Evolutionary conservation across 192 early-diverging fungal genomes (phyloP).

Genomic region (Entophlyctis helioformis): DNA sequence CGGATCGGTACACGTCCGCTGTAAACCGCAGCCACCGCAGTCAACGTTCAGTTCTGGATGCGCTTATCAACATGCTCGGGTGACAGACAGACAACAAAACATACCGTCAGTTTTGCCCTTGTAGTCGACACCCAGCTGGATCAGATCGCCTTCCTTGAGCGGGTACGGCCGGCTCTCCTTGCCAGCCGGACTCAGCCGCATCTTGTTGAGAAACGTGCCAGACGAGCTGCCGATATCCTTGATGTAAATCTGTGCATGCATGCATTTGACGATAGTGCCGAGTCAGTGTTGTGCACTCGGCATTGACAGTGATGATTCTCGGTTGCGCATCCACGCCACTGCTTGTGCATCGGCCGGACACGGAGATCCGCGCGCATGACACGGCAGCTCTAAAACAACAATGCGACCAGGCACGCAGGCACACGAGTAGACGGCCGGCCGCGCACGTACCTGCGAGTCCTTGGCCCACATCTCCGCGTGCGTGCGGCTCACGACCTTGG

Average conservation of each 20-base stretch:
- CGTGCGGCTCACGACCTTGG: constrained; percentile 83
- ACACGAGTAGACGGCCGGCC: constrained; percentile 1
- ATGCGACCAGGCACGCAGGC: background rate
- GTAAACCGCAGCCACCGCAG: background rate
- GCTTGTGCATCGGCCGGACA: too few species aligned
- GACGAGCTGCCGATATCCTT: constrained; percentile 93
- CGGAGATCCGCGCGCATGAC: too few species aligned
- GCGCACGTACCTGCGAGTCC: constrained; percentile 37
- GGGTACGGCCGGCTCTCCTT: constrained; percentile 71
- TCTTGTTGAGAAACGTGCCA: constrained; percentile 94
- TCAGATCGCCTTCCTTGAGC: constrained; percentile 48
- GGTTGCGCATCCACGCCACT: background rate
- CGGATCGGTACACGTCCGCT: constrained; percentile 34
- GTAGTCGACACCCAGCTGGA: constrained; percentile 50
- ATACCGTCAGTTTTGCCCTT: constrained; percentile 42
- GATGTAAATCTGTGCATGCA: constrained; percentile 61
- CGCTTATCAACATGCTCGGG: background rate
- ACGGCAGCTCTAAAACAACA: background rate
- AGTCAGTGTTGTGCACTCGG: background rate
- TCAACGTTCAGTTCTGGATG: background rate
- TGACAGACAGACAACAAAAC: background rate
- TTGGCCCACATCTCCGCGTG: constrained; percentile 92
- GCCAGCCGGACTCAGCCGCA: constrained; percentile 76
- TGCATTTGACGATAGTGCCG: background rate
- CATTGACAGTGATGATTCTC: background rate